Base-by-base conservation (phyloP, 352 stramenopile species). In the Phytophthora pini region DNA sequence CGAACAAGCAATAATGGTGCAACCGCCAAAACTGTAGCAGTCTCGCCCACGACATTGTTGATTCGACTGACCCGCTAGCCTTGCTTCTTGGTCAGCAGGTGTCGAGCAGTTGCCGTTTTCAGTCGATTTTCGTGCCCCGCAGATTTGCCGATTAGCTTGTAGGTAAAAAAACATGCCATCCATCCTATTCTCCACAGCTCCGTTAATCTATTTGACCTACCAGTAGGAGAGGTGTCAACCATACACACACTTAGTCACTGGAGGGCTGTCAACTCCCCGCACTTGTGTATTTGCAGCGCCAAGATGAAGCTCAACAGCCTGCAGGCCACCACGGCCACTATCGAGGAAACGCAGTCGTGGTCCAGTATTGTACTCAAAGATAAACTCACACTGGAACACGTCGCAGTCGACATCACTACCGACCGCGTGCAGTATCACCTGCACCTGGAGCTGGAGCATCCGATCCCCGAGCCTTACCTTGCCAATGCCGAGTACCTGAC, bases 361-460 rank as follows among this genome's bases (percentile, higher is more conserved):
- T 76, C 60, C 13, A 81, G 76, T 57, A 52, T 75, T 15, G 70
- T 84, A 44, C 57, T 76, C 22, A 70, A 65, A 12, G 76, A 86
- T 55, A 69, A 44, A 6, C 46, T 89, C 13, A 75, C 57, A 12
- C 43, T 87, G 4, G 76, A 87, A 40, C 80, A 85, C 41, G 77
- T 66, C 1, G 71, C 77, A 4, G 63, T 85, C 11, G 74, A 84
- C 51, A 87, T 80, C 48, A 58, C 61, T 43, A 77, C 77, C 5
- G 68, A 87, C 60, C 74, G 68, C 15, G 52, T 87, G 11, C 56
- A 85, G 11, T 87, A 84, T 45, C 70, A 82, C 24, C 65, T 88
- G 40, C 60, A 81, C 29, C 47, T 76, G 15, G 74, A 84, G 46
- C 56, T 89, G 29, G 61, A 70, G 20, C 46, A 72, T 34, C 70